Evolutionary conservation across 371 early-diverging fungal genomes (phyloP).

Genomic region (Mucor indicus): DNA sequence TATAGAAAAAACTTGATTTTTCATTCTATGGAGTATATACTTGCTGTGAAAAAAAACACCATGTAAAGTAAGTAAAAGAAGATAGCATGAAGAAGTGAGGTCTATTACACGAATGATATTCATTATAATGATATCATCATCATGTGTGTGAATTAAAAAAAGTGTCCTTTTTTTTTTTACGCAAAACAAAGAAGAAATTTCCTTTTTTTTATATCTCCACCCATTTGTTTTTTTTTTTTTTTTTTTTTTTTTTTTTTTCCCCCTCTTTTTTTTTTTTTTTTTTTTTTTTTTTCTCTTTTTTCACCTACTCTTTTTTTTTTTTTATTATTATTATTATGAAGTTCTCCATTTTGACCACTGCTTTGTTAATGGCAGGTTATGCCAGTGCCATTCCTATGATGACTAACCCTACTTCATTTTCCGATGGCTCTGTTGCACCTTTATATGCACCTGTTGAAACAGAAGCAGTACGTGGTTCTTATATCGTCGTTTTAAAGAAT

Average conservation of each 20-base stretch:
- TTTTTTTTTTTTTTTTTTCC: constrained; percentile 1
- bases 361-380: constrained; percentile 29
- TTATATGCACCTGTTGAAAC: constrained; percentile 60
- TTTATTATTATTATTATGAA: constrained; percentile 13
- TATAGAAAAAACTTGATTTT: too few relatives aligned
- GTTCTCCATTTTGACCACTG: constrained; percentile 20
- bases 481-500: constrained; percentile 84
- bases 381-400: constrained; percentile 33
- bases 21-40: too few relatives aligned
- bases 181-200: too few relatives aligned
- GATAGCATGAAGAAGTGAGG: too few relatives aligned
- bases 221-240: not conserved
- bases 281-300: constrained; percentile 1
- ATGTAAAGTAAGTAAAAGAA: too few relatives aligned
- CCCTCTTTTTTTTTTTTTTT: not conserved
- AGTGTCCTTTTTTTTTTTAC: too few relatives aligned
- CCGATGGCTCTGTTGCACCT: constrained; percentile 55
- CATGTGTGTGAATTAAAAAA: too few relatives aligned
- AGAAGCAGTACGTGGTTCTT: constrained; percentile 71
- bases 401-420: constrained; percentile 23
- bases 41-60: too few relatives aligned
- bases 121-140: too few relatives aligned
- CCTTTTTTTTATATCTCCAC: too few relatives aligned
- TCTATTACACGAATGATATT: too few relatives aligned
- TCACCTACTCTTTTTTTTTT: not conserved